Percentiles rank a stretch among this genome's conserved stretches.
phyloP scores from a whole-genome alignment of 495 filamentous ascomycete genomes.

The Neurospora africana region DNA sequence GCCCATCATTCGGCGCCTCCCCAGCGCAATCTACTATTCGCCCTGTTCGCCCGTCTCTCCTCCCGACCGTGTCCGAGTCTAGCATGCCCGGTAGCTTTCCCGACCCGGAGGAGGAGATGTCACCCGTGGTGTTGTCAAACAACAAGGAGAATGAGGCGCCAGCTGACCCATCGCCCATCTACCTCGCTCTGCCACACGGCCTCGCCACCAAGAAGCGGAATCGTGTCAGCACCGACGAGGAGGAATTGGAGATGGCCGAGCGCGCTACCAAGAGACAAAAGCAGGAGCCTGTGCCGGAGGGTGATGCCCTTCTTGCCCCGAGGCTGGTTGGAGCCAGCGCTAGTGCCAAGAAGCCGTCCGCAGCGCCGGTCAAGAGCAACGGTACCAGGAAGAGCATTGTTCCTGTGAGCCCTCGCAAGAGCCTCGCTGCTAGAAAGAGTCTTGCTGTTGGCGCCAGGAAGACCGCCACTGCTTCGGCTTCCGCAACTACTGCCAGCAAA shows the following conservation, averaged over 20 bases:
- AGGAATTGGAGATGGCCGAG: conserved; percentile 33
- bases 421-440: background rate
- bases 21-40: conserved; percentile 47
- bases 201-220: conserved; percentile 66
- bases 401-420: conserved; percentile 8
- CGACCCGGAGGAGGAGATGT: background rate
- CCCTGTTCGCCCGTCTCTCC: conserved; percentile 42
- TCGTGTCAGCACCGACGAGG: conserved; percentile 41
- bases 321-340: conserved; percentile 15
- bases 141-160: conserved; percentile 43
- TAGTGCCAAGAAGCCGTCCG: background rate
- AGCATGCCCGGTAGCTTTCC: conserved; percentile 44
- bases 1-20: conserved; percentile 37
- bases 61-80: conserved; percentile 17
- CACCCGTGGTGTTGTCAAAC: background rate
- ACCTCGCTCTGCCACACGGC: conserved; percentile 47
- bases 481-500: background rate
- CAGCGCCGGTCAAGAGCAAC: conserved; percentile 3
- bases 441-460: background rate
- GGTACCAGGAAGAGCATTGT: conserved; percentile 18
- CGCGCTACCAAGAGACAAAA: conserved; percentile 38
- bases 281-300: conserved; percentile 37
- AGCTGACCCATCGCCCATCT: conserved; percentile 1
- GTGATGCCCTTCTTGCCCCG: conserved; percentile 32
- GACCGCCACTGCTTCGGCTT: background rate